Base-by-base conservation (phyloP, 139 green algal species). In the Chlorella sp. region DNA sequence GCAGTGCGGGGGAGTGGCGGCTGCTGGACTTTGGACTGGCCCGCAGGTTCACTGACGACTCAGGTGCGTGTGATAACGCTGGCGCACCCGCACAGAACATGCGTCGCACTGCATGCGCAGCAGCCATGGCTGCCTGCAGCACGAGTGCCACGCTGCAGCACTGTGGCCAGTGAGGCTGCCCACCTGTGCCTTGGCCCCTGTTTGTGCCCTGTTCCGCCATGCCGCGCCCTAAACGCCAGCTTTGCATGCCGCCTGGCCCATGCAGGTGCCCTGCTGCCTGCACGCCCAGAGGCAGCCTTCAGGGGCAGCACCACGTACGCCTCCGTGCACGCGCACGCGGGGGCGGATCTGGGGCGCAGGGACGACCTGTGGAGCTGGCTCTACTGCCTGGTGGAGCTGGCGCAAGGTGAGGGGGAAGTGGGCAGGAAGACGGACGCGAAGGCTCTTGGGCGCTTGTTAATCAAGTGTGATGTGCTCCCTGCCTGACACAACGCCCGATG, bases 341-440 rank as follows among this genome's bases (percentile, higher is more conserved):
- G 73, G 32, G 50, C 78, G 69, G 88, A 93, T 75, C 80, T 90
- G 65, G 81, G 88, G 29, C 80, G 91, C n/a, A 31, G 90, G 14
- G 93, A 97, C 71, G 93, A 97, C 84, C 72, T 97, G 49, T 97
- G 93, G 93, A 86, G 72, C 59, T 93, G 94, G 87, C 73, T 97
- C 0, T 97, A 96, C 72, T 88, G 92, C 55, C 36, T 97, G 68
- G 83, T 91, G 5, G 93, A 97, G 82, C 79, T 95, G 49, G 5
- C 92, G 22, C 69, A 76, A 23, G 71, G 75, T 80, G 67, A 36
- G 73, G 22, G 31, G 20, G 31, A 62, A 36, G 6, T 6, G 31
- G 69, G 27, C 29, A 26, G 34, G 35, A 35, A 24, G 32, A 33
- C n/a, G 10, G 51, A 22, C 51, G 27, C 24, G n/a, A 20, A 35